A percentile compares a stretch with the other conserved stretches of the same genome.
phyloP scores from a whole-genome alignment of 208 protist species.

The Leishmania mexicana region DNA sequence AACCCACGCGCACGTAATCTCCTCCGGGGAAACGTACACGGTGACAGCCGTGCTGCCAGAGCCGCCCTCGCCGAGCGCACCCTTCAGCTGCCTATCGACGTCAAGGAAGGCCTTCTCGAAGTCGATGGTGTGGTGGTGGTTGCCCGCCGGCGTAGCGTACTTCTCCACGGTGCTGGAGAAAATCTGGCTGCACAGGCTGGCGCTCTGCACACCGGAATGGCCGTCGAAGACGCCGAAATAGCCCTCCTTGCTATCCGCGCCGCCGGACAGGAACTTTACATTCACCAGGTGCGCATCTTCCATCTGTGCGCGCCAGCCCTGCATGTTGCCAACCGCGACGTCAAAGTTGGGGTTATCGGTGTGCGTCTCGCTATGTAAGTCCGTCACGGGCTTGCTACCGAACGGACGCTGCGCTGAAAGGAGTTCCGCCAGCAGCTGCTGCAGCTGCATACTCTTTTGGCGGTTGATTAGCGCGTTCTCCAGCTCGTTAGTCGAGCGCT shows the following conservation, averaged over 20 bases:
- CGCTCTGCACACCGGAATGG: constrained; percentile 67
- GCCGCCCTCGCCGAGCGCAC: constrained; percentile 28
- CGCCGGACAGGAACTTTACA: constrained; percentile 41
- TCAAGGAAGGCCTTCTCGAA: constrained; percentile 74
- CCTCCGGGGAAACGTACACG: constrained; percentile 64
- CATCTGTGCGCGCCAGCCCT: constrained; percentile 91
- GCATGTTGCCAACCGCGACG: constrained; percentile 84
- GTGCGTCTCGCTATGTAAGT: constrained; percentile 59
- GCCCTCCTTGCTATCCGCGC: constrained; percentile 45
- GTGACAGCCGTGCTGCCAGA: constrained; percentile 80
- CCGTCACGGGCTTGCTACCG: constrained; percentile 62
- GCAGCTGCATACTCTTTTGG: constrained; percentile 65
- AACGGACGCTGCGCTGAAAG: constrained; percentile 57
- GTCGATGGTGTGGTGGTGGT: constrained; percentile 42
- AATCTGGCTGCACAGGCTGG: constrained; percentile 39
- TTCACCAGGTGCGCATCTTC: constrained; percentile 85
- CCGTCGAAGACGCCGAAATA: constrained; percentile 92
- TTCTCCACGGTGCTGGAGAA: constrained; percentile 43
- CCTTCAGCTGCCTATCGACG: constrained; percentile 55
- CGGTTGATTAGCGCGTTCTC: constrained; percentile 59
- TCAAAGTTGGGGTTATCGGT: constrained; percentile 62
- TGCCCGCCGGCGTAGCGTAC: constrained; percentile 24
- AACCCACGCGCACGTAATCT: constrained; percentile 90
- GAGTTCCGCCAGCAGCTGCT: constrained; percentile 71
- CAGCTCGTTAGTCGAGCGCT: constrained; percentile 42